Conservation (phyloP, 495 filamentous ascomycete genomes). For the Haplographium delicatum region DNA sequence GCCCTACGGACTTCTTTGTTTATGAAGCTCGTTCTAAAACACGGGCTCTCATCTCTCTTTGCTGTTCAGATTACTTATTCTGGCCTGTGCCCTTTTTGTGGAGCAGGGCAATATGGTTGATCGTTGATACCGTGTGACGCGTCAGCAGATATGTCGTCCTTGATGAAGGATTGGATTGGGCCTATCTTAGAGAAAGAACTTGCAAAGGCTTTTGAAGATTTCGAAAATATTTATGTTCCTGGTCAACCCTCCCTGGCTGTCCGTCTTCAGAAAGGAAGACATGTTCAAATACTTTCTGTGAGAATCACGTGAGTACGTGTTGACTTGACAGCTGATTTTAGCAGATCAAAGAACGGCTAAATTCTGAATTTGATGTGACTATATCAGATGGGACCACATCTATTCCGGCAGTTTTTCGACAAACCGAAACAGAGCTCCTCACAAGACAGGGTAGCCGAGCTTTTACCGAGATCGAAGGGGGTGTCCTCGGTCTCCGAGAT, state of each 20-base stretch:
- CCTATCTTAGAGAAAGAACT: constrained; percentile 6
- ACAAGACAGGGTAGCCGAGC: neutral
- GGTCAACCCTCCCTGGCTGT: constrained; percentile 4
- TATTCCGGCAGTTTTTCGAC: constrained; percentile 12
- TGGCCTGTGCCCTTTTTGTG: too few species aligned
- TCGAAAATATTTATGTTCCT: neutral
- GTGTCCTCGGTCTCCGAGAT: constrained; percentile 1
- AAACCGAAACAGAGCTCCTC: neutral
- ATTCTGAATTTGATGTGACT: constrained; percentile 3
- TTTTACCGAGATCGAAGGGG: constrained; percentile 9
- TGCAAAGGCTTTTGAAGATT: neutral
- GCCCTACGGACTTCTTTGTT: too few species aligned
- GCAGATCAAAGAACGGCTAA: neutral
- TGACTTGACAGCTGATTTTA: neutral
- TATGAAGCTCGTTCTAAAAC: too few species aligned
- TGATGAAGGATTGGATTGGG: constrained; percentile 17
- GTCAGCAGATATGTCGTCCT: constrained; percentile 9
- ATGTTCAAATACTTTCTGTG: constrained; percentile 17
- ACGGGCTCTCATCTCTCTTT: too few species aligned
- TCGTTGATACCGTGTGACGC: neutral
- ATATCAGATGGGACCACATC: constrained; percentile 16
- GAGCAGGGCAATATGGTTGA: neutral
- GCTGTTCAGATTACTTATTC: too few species aligned
- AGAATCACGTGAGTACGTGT: neutral
- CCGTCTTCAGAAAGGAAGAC: neutral